Evolutionary conservation across 78 protist genomes (phyloP).

Genomic region (Dictyostelium intermedium): DNA sequence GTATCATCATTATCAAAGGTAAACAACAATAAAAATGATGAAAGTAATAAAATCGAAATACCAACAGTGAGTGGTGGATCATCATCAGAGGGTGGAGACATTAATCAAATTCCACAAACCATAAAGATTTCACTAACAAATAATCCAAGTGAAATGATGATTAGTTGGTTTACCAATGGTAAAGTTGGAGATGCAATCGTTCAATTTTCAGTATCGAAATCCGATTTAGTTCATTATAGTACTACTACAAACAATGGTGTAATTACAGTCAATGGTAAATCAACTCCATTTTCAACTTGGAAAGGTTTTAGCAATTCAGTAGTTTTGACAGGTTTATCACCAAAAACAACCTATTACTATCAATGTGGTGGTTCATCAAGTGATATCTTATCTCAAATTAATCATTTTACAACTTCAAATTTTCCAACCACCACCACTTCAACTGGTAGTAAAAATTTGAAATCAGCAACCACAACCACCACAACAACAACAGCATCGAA

Average conservation of each 20-base stretch:
- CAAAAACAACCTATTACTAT: conserved; percentile 45
- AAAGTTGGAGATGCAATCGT: conserved; percentile 29
- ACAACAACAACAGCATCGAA: not conserved
- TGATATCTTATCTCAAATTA: not conserved
- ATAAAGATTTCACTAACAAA: conserved; percentile 39
- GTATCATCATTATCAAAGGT: not conserved
- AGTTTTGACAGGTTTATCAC: not conserved
- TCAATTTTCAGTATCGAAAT: not conserved
- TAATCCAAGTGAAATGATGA: conserved; percentile 27
- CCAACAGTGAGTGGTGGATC: not conserved
- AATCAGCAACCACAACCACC: not conserved
- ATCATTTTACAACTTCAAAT: conserved; percentile 6
- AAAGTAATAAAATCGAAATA: not conserved
- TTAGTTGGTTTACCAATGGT: conserved; percentile 30
- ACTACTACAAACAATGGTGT: not conserved
- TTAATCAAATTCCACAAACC: conserved; percentile 18
- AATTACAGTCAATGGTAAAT: not conserved
- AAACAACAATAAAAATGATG: not conserved
- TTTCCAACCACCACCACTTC: not conserved
- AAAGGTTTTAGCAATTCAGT: conserved; percentile 18
- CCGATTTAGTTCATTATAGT: not conserved
- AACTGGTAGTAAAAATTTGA: not conserved
- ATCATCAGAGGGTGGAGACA: not conserved
- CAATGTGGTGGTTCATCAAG: conserved; percentile 22
- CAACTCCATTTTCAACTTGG: not conserved